Evolutionary conservation across 225 moss, liverwort and hornwort species (phyloP).

Genomic region (Thuidium tamariscinum): DNA sequence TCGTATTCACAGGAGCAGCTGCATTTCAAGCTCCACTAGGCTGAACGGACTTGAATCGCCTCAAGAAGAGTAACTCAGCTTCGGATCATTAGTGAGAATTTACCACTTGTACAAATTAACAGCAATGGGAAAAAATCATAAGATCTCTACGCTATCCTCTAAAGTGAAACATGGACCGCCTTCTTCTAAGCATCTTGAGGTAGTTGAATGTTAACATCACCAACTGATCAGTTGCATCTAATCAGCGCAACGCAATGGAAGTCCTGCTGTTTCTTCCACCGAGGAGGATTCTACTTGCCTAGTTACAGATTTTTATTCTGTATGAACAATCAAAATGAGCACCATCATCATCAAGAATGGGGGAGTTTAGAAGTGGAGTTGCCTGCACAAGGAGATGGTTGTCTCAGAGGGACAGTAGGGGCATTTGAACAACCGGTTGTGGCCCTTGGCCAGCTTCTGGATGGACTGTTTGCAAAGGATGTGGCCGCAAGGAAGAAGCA

Average conservation of each 20-base stretch:
- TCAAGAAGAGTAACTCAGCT: neutral
- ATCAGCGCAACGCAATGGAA: neutral
- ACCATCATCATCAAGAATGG: neutral
- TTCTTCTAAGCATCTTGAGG: neutral
- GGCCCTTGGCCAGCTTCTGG: conserved; percentile 56
- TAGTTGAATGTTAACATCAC: neutral
- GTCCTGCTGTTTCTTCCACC: neutral
- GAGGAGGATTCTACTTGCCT: neutral
- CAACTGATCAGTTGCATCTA: neutral
- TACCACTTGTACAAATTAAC: conserved; percentile 5
- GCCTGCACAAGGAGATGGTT: conserved; percentile 33
- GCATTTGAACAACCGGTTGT: conserved; percentile 37
- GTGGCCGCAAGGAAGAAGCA: conserved; percentile 93
- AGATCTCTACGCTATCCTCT: neutral
- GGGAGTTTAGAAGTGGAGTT: conserved; percentile 28
- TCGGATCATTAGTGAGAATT: neutral
- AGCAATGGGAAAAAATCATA: neutral
- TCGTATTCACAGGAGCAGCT: conserved; percentile 6
- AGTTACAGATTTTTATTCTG: neutral
- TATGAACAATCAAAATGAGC: conserved; percentile 8
- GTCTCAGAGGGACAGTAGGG: conserved; percentile 51
- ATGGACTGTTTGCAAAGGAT: conserved; percentile 92
- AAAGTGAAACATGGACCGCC: neutral
- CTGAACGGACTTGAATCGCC: neutral
- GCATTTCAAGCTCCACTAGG: neutral